Conservation (phyloP, 2,329 filamentous ascomycete genomes). For the Bimuria novae-zelandiae region DNA sequence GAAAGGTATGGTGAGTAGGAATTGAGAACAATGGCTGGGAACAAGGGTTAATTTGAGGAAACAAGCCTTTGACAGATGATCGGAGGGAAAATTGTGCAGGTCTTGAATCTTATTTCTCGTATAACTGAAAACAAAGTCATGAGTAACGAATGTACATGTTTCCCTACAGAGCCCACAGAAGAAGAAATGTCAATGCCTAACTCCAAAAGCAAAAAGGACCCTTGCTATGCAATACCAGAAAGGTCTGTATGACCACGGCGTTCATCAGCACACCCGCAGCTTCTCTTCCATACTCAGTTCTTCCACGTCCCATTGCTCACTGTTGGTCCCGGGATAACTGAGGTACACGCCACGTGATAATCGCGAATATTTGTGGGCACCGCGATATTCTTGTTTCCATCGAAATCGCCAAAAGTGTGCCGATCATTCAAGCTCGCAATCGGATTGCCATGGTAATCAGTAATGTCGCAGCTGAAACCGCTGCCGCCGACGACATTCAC, state of each 20-base stretch:
- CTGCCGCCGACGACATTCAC: slow-evolving; percentile 16
- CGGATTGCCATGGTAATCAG: slow-evolving; percentile 7
- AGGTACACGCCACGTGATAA: slow-evolving; percentile 23
- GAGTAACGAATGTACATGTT: background rate
- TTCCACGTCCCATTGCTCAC: slow-evolving; percentile 1
- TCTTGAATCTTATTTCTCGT: no score
- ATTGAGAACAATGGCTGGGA: no score
- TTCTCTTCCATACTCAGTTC: background rate
- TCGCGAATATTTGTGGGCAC: slow-evolving; percentile 21
- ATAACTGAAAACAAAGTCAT: no score
- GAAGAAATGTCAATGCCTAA: background rate
- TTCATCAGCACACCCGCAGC: background rate
- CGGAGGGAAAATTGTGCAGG: no score
- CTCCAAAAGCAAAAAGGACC: background rate
- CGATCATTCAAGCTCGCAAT: slow-evolving; percentile 16
- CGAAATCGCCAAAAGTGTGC: slow-evolving; percentile 22
- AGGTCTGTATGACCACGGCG: slow-evolving; percentile 6
- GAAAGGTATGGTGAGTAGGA: no score
- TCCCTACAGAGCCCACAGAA: background rate
- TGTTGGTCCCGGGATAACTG: no score
- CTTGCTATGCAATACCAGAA: background rate
- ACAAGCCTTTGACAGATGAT: no score
- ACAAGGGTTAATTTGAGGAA: no score
- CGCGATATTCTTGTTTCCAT: slow-evolving; percentile 15
- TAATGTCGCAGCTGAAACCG: slow-evolving; percentile 17